phyloP scores from a whole-genome alignment of 495 filamentous ascomycete genomes.

The Massariosphaeria phaeospora region DNA sequence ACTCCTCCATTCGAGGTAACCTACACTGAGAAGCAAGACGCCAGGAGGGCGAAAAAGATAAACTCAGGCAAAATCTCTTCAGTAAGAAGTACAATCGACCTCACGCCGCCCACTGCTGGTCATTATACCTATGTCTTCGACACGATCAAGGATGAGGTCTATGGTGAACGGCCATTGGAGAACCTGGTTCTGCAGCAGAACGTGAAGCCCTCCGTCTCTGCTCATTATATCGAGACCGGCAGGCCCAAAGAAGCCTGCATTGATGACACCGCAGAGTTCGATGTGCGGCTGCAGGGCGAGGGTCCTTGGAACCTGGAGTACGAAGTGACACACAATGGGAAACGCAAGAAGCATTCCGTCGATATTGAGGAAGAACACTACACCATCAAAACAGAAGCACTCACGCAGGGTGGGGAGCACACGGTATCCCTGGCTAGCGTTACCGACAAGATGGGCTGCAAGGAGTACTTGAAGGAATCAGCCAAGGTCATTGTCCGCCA shows the following conservation, averaged over 20 bases:
- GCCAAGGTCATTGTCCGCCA: constrained; percentile 77
- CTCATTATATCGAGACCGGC: constrained; percentile 57
- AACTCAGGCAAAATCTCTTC: constrained; percentile 57
- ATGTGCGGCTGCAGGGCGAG: constrained; percentile 72
- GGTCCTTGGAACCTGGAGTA: constrained; percentile 86
- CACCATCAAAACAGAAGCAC: constrained; percentile 65
- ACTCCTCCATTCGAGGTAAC: constrained; percentile 79
- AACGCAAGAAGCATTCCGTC: constrained; percentile 63
- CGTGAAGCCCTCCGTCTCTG: constrained; percentile 85
- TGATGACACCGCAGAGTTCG: constrained; percentile 67
- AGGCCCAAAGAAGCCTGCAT: constrained; percentile 64
- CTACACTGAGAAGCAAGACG: constrained; percentile 63
- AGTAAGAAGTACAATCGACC: constrained; percentile 70
- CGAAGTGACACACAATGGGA: constrained; percentile 87
- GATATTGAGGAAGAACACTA: constrained; percentile 55
- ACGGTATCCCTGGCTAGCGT: constrained; percentile 74
- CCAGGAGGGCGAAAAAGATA: constrained; percentile 48
- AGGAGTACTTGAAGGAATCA: constrained; percentile 73
- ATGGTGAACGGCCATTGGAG: constrained; percentile 51
- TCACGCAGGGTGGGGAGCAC: constrained; percentile 81
- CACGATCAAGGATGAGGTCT: constrained; percentile 73
- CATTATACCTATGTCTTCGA: constrained; percentile 82
- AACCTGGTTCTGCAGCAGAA: constrained; percentile 70
- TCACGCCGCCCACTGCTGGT: constrained; percentile 76
- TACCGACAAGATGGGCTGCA: constrained; percentile 80